phyloP scores from a whole-genome alignment of 768 basidiomycete genomes.

The Erythrobasidium yunnanense region DNA sequence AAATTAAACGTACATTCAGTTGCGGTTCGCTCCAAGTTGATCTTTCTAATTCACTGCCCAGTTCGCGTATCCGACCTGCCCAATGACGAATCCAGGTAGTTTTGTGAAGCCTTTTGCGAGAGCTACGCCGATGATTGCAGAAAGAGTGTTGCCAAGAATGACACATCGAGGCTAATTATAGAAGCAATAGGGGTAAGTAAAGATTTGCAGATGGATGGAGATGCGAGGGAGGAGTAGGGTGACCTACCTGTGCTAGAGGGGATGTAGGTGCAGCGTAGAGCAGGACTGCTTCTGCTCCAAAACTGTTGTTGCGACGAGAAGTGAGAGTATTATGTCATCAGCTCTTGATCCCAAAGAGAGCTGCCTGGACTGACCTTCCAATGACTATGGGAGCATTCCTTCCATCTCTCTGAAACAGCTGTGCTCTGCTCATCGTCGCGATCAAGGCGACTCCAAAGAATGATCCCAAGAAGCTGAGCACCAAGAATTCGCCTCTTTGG shows the following conservation, averaged over 20 bases:
- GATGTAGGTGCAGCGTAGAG: neutral
- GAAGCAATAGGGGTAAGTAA: neutral
- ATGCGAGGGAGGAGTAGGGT: neutral
- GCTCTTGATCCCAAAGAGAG: no score
- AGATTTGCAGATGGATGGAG: neutral
- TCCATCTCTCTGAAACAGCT: neutral
- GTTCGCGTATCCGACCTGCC: neutral
- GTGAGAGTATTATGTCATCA: no score
- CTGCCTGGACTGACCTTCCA: neutral
- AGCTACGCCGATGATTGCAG: slow-evolving; percentile 3
- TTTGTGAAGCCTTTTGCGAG: neutral
- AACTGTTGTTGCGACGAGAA: neutral
- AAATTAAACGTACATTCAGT: no score
- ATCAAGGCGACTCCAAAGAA: neutral
- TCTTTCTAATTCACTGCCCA: slow-evolving; percentile 8
- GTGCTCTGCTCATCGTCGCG: neutral
- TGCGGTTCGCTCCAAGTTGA: no score
- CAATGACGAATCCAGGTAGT: neutral
- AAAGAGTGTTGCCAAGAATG: neutral
- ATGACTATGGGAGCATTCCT: neutral
- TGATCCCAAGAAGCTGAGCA: neutral
- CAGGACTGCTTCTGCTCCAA: slow-evolving; percentile 1
- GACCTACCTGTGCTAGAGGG: neutral
- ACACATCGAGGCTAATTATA: neutral
- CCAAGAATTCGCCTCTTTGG: neutral